A percentile compares a stretch with the other conserved stretches of the same genome.
phyloP scores from a whole-genome alignment of 2,329 filamentous ascomycete genomes.

The Verticillium nonalfalfae region DNA sequence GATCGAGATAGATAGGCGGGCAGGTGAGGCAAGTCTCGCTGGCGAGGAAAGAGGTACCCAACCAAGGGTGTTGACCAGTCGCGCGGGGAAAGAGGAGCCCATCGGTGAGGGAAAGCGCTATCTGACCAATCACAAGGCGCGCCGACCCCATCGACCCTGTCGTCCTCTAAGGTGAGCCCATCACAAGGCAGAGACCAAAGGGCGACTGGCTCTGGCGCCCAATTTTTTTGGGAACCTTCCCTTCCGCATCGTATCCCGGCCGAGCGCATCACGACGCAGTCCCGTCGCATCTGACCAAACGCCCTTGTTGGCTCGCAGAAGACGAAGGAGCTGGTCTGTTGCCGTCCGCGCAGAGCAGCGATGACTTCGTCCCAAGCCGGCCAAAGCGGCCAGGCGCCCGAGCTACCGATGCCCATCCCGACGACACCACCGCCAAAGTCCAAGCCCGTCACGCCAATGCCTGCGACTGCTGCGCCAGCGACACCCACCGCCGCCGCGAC shows the following conservation, averaged over 20 bases:
- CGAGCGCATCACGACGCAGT: not conserved
- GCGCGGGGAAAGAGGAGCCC: constrained; percentile 12
- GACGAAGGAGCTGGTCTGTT: constrained; percentile 50
- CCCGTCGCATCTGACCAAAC: constrained; percentile 11
- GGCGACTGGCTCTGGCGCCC: constrained; percentile 6
- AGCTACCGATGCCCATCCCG: constrained; percentile 16
- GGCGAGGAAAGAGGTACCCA: not conserved
- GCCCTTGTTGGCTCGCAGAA: constrained; percentile 14
- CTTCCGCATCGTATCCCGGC: constrained; percentile 3
- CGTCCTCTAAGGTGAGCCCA: constrained; percentile 5
- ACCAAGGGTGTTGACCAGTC: not conserved
- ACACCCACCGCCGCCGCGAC: constrained; percentile 1
- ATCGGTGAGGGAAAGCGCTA: constrained; percentile 4
- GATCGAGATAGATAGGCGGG: not conserved
- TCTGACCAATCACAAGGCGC: not conserved
- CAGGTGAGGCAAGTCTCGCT: not conserved
- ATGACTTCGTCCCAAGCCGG: constrained; percentile 53
- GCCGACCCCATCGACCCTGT: constrained; percentile 7
- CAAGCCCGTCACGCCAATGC: not conserved
- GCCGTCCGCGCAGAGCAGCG: constrained; percentile 35
- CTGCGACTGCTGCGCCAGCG: constrained; percentile 2
- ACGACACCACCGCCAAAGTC: constrained; percentile 11
- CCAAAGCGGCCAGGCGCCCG: constrained; percentile 20
- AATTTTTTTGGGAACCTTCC: constrained; percentile 12
- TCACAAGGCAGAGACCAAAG: constrained; percentile 2